Base-by-base conservation (phyloP, 73 alveolate genomes). In the Stentor roeselii region DNA sequence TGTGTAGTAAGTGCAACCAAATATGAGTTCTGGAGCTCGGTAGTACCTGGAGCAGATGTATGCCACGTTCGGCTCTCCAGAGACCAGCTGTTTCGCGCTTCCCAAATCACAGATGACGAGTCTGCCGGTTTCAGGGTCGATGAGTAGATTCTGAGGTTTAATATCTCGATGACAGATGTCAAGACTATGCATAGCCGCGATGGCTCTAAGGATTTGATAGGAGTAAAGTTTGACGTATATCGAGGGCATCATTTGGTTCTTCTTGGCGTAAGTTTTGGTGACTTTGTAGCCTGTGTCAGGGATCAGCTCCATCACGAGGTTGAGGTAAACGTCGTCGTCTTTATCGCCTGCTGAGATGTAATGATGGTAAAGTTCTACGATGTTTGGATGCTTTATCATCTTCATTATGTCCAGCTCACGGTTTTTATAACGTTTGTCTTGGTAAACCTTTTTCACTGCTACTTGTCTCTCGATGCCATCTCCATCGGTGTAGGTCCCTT, bases 281-380 rank as follows among this genome's bases (percentile, higher is more conserved):
- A 93, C 93, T 42, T 96, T 86, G 59, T 92, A 89, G 31, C 85
- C 90, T 3, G 96, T 89, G 78, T 91, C 97, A 42, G 99, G 99
- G 42, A 92, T 87, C 90, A 91, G 95, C 85, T 93, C 99, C 98
- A 95, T 96, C 75, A 96, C 96, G 3, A 89, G 95, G 88, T 96
- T 92, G 77, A 96, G 84, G 89, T 91, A 96, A 74, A 84, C 92
- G 85, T 94, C 98, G 35, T 90, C 98, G 0, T 91, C 92, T 67
- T 91, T 60, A 82, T 91, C 98, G 11, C 96, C 97, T 60, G 88
- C 85, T 6, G 98, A 94, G 86, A 91, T 94, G 83, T 92, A 96
- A 42, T 92, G 96, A 88, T 95, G 96, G 83, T 83, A 90, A 67
- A 95, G 88, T 50, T 86, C 82, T 42, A 96, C 89, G 39, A 91